Percentiles rank a stretch among this genome's conserved stretches.
phyloP scores from a whole-genome alignment of 2,329 filamentous ascomycete species.

The Sporothrix euskadiensis region DNA sequence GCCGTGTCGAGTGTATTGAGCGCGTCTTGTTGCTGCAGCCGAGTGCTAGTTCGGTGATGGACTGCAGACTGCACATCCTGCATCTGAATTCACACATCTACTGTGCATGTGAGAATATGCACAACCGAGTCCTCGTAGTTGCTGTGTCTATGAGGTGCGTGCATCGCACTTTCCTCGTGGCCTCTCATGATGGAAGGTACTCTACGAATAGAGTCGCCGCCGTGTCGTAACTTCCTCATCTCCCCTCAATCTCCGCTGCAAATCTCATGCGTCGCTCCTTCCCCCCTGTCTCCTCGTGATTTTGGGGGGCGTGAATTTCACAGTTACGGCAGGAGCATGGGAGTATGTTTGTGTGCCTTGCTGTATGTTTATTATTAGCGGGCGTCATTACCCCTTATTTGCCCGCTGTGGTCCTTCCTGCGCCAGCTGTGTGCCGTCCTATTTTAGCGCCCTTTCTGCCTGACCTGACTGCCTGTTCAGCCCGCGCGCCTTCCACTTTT shows the following conservation, averaged over 20 bases:
- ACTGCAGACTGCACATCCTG: not conserved
- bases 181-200: not conserved
- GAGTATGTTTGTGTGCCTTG: not conserved
- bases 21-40: not conserved
- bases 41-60: not conserved
- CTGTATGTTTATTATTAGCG: not conserved
- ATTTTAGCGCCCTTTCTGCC: conserved; percentile 26
- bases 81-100: not conserved
- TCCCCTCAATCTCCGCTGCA: conserved; percentile 15
- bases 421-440: conserved; percentile 21
- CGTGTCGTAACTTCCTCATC: not conserved
- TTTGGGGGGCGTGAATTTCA: conserved; percentile 9
- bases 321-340: no score
- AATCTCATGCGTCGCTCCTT: conserved; percentile 20
- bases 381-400: conserved; percentile 21
- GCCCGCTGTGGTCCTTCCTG: conserved; percentile 6
- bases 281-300: conserved; percentile 15
- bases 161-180: not conserved
- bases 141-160: not conserved
- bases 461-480: not conserved
- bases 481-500: not conserved
- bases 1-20: conserved; percentile 3
- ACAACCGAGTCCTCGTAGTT: no score
- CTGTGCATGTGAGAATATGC: no score
- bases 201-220: not conserved